A percentile compares a stretch with the other conserved stretches of the same genome.
Conservation (phyloP, 805 yeast species). For the Wickerhamomyces bisporus region DNA sequence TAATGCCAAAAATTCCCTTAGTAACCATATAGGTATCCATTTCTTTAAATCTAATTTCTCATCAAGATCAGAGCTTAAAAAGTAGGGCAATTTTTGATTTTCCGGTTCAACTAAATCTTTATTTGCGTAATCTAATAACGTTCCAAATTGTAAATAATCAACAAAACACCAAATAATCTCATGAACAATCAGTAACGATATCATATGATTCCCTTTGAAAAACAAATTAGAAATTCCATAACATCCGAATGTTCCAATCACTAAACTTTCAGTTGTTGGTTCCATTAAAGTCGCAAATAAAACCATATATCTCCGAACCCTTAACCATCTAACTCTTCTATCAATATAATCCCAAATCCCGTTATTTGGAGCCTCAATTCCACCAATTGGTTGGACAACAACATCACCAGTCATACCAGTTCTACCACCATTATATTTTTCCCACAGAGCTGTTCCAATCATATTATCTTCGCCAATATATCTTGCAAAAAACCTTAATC, state of each 20-base stretch:
- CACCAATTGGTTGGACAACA: slow-evolving; percentile 68
- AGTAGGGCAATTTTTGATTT: slow-evolving; percentile 20
- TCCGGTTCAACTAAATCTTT: slow-evolving; percentile 13
- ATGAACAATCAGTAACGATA: slow-evolving; percentile 43
- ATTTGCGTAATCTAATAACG: slow-evolving; percentile 30
- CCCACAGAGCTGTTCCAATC: slow-evolving; percentile 87
- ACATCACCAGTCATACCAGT: slow-evolving; percentile 77
- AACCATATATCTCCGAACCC: slow-evolving; percentile 87
- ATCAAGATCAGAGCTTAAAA: slow-evolving; percentile 20
- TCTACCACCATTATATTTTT: slow-evolving; percentile 56
- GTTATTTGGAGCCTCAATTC: slow-evolving; percentile 24
- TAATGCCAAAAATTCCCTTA: slow-evolving; percentile 69
- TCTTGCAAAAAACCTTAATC: slow-evolving; percentile 65
- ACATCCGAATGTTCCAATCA: slow-evolving; percentile 64
- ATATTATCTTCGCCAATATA: slow-evolving; percentile 91
- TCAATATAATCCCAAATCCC: slow-evolving; percentile 50
- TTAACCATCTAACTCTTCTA: slow-evolving; percentile 77
- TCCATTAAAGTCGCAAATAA: slow-evolving; percentile 77
- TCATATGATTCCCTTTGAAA: slow-evolving; percentile 28
- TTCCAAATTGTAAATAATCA: slow-evolving; percentile 56
- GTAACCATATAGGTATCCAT: slow-evolving; percentile 49
- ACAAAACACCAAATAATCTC: slow-evolving; percentile 55
- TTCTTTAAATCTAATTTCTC: slow-evolving; percentile 16
- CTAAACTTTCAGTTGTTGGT: slow-evolving; percentile 76
- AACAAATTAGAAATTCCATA: slow-evolving; percentile 48